Evolutionary conservation across 306 rosid species (phyloP).

Genomic region (Malus sylvestris): DNA sequence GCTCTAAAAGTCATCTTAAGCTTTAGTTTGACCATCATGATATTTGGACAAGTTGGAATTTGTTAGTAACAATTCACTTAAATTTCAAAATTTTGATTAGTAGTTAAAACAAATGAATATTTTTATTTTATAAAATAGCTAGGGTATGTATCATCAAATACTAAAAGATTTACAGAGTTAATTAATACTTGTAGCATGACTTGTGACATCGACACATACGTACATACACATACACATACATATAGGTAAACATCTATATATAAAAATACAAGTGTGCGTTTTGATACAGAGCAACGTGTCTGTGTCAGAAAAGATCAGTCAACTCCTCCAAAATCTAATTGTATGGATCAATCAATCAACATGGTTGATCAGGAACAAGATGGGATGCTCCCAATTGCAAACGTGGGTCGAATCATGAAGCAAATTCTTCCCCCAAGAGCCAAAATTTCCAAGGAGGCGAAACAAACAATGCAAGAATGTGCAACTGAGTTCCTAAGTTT

Average conservation of each 20-base stretch:
- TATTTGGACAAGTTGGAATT: background rate
- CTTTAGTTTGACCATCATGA: background rate
- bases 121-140: background rate
- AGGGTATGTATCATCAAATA: background rate
- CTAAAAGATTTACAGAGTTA: background rate
- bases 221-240: background rate
- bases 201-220: background rate
- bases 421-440: conserved; percentile 53
- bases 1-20: background rate
- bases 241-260: background rate
- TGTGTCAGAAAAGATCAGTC: background rate
- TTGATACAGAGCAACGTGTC: background rate
- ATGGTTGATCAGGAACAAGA: conserved; percentile 57
- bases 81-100: background rate
- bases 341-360: background rate
- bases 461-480: conserved; percentile 74
- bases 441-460: conserved; percentile 74
- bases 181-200: background rate
- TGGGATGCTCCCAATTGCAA: conserved; percentile 59
- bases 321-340: background rate
- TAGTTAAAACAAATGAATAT: background rate
- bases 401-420: conserved; percentile 80
- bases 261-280: background rate
- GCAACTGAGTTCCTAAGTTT: conserved; percentile 86
- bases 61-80: background rate